Evolutionary conservation across 1,139 yeast species (phyloP).

Genomic region (Geotrichum candidum): DNA sequence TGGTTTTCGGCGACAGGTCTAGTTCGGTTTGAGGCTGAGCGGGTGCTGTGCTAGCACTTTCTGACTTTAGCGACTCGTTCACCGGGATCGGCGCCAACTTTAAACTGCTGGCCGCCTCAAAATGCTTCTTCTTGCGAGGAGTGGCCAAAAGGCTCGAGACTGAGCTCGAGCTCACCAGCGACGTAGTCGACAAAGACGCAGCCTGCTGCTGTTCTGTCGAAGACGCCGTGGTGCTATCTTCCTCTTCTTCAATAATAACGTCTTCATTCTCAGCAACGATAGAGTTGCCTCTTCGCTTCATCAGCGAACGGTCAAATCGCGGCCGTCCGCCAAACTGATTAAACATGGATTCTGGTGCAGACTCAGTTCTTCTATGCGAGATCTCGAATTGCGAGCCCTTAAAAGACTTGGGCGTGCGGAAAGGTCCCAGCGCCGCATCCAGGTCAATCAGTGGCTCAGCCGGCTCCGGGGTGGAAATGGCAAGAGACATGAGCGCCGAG

Average conservation of each 20-base stretch:
- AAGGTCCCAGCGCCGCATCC: conserved; percentile 33
- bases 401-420: conserved; percentile 14
- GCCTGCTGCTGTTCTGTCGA: conserved; percentile 17
- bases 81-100: neutral
- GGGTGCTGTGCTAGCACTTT: neutral
- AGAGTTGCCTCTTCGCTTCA: conserved; percentile 28
- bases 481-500: conserved; percentile 12
- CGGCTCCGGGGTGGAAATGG: conserved; percentile 6
- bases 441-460: conserved; percentile 29
- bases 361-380: conserved; percentile 30
- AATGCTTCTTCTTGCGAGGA: neutral
- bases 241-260: conserved; percentile 23
- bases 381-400: conserved; percentile 17
- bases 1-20: neutral
- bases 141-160: conserved; percentile 4
- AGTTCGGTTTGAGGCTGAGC: neutral
- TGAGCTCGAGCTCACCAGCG: conserved; percentile 16
- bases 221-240: conserved; percentile 5
- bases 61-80: neutral
- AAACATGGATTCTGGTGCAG: conserved; percentile 27
- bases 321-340: conserved; percentile 16
- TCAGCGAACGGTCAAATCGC: conserved; percentile 15
- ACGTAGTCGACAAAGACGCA: conserved; percentile 20
- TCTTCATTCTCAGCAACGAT: conserved; percentile 31
- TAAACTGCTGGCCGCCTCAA: neutral